Percentiles rank a stretch among this genome's conserved stretches.
phyloP scores from a whole-genome alignment of 2,329 filamentous ascomycete species.

The Metarhizium robertsii region DNA sequence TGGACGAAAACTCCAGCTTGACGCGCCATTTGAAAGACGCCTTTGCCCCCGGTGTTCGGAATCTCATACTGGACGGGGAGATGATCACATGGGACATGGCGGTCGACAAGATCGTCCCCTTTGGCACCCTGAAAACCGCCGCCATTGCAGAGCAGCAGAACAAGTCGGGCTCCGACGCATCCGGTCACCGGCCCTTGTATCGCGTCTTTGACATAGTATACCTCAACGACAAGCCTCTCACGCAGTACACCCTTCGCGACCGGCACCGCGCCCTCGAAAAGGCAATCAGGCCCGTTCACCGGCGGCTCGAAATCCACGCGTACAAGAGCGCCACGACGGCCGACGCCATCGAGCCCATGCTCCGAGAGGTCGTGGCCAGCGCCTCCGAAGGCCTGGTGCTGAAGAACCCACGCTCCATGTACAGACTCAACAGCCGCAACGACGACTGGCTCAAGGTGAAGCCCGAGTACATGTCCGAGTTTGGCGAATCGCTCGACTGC shows the following conservation, averaged over 20 bases:
- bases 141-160: conserved; percentile 67
- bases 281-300: conserved; percentile 59
- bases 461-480: conserved; percentile 95
- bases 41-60: conserved; percentile 69
- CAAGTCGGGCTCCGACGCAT: conserved; percentile 42
- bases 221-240: conserved; percentile 72
- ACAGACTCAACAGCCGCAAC: conserved; percentile 80
- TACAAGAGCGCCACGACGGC: conserved; percentile 57
- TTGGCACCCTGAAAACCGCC: conserved; percentile 88
- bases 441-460: conserved; percentile 99
- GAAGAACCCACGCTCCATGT: conserved; percentile 85
- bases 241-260: conserved; percentile 73
- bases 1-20: conserved; percentile 66
- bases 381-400: conserved; percentile 84
- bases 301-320: conserved; percentile 74
- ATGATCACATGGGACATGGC: conserved; percentile 98
- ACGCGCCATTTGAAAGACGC: conserved; percentile 71
- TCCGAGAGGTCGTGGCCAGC: conserved; percentile 77
- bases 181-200: conserved; percentile 58
- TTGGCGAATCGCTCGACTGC: conserved; percentile 86
- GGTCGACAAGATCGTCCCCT: conserved; percentile 74
- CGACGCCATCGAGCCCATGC: conserved; percentile 65
- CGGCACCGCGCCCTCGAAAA: conserved; percentile 65
- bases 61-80: conserved; percentile 88
- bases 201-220: conserved; percentile 87